A percentile compares a stretch with the other conserved stretches of the same genome.
Evolutionary conservation across 2,329 filamentous ascomycete species (phyloP).

Genomic region (Epichloe coenophiala): DNA sequence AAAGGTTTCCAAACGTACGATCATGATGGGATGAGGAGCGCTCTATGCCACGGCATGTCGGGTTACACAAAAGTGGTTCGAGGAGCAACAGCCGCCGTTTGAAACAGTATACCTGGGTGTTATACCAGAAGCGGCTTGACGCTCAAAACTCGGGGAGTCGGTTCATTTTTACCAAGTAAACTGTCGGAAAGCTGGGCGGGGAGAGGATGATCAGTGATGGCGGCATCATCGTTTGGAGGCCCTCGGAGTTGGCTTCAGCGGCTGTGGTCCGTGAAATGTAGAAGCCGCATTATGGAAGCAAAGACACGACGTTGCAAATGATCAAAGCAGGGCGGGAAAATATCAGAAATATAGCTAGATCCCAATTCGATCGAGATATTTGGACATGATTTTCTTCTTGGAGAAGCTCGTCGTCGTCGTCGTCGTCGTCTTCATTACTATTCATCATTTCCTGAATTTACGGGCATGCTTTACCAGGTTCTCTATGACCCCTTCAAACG

Average conservation of each 20-base stretch:
- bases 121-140: background rate
- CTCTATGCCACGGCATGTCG: background rate
- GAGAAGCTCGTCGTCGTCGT: background rate
- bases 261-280: background rate
- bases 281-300: background rate
- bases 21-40: slow-evolving; percentile 5
- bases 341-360: slow-evolving; percentile 9
- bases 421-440: background rate
- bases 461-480: slow-evolving; percentile 86
- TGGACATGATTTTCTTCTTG: slow-evolving; percentile 6
- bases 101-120: background rate
- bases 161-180: background rate
- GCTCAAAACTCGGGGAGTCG: background rate
- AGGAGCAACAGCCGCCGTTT: background rate
- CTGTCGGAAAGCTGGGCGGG: background rate
- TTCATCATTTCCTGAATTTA: slow-evolving; percentile 60
- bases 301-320: background rate
- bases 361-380: slow-evolving; percentile 8
- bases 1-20: slow-evolving; percentile 10
- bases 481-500: slow-evolving; percentile 93
- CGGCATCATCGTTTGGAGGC: background rate
- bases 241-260: background rate
- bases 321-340: slow-evolving; percentile 4
- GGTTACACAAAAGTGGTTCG: background rate
- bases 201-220: background rate